phyloP scores from a whole-genome alignment of 495 filamentous ascomycete genomes.

The Penicillium paxilli region DNA sequence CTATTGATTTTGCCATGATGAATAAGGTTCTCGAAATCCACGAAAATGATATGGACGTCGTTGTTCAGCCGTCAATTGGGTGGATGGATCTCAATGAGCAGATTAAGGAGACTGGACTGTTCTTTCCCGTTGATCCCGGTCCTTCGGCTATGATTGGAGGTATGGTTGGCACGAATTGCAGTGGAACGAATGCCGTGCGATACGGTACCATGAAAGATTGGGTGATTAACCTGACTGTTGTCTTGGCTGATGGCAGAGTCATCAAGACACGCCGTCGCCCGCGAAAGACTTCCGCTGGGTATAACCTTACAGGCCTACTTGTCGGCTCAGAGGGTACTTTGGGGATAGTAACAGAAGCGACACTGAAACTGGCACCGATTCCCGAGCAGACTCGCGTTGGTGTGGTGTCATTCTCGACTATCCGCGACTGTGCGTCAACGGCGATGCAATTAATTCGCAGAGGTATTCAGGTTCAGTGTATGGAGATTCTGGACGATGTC shows the following conservation, averaged over 20 bases:
- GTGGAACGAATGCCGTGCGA: slow-evolving; percentile 66
- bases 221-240: slow-evolving; percentile 63
- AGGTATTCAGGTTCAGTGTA: slow-evolving; percentile 63
- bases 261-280: slow-evolving; percentile 68
- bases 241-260: slow-evolving; percentile 66
- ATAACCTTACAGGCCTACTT: slow-evolving; percentile 64
- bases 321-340: slow-evolving; percentile 67
- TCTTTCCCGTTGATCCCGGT: slow-evolving; percentile 68
- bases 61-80: slow-evolving; percentile 65
- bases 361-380: slow-evolving; percentile 59
- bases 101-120: slow-evolving; percentile 54
- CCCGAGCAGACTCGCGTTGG: slow-evolving; percentile 62
- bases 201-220: slow-evolving; percentile 72
- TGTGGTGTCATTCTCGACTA: slow-evolving; percentile 58
- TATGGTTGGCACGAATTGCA: slow-evolving; percentile 68
- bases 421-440: slow-evolving; percentile 58
- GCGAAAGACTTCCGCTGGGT: slow-evolving; percentile 63
- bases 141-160: slow-evolving; percentile 70
- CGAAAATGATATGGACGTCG: slow-evolving; percentile 60
- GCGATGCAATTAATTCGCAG: slow-evolving; percentile 59
- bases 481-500: slow-evolving; percentile 65
- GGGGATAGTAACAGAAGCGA: slow-evolving; percentile 64
- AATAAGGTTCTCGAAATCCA: slow-evolving; percentile 58
- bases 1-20: slow-evolving; percentile 68
- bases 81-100: slow-evolving; percentile 64